These are phyloP conservation scores for Fusarium xylarioides DNA, from an alignment of 2,329 filamentous ascomycete species.

Conservation along the genomic window DNA sequence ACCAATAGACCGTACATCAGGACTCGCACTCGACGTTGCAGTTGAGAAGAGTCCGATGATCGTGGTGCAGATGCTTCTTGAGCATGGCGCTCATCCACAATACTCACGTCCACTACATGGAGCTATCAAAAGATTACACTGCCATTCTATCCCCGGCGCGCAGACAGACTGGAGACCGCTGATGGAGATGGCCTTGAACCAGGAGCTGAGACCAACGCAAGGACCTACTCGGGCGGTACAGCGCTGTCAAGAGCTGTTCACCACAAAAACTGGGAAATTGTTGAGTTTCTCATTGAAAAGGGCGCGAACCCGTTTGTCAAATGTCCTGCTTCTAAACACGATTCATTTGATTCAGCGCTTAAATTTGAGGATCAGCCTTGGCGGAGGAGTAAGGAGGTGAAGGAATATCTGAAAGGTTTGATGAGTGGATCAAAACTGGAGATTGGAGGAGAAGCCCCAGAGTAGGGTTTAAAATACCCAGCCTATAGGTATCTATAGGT, in stretches of 20 bases:
- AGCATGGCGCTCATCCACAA: background rate
- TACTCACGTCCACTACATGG: background rate
- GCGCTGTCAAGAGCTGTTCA: background rate
- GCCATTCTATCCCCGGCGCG: accelerated
- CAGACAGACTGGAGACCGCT: background rate
- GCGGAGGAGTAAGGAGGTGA: background rate
- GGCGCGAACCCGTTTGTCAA: background rate
- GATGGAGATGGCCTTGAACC: background rate
- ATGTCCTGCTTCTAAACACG: accelerated
- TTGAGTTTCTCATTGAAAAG: background rate
- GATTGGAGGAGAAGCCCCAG: background rate
- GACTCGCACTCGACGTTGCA: background rate
- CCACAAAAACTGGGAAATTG: background rate
- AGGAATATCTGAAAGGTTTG: background rate
- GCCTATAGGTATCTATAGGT: too few species aligned
- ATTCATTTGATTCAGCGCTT: background rate
- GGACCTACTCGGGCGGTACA: accelerated
- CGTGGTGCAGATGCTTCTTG: background rate
- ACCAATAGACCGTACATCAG: background rate
- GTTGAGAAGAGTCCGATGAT: background rate
- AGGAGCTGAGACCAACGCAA: background rate
- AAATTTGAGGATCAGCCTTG: background rate
- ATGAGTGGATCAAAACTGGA: background rate
- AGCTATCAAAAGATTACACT: accelerated
- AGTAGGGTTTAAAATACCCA: too few species aligned